These are phyloP conservation scores for Heimioporus sp. DNA, from an alignment of 768 basidiomycete genomes.

Conservation along the genomic window DNA sequence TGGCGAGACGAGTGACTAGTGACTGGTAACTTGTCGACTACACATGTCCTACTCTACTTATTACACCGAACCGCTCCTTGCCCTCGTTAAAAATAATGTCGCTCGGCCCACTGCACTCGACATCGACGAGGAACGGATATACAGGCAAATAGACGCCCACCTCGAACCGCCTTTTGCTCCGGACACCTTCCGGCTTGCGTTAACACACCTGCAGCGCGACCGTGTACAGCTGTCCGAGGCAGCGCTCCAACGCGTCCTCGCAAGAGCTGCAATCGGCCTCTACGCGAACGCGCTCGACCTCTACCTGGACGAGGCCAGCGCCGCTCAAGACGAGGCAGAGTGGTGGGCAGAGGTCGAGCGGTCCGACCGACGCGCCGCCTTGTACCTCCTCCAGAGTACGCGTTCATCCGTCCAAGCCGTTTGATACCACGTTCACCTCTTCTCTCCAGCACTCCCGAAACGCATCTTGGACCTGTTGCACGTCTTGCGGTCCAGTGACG, in stretches of 20 bases:
- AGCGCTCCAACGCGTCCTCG: constrained; percentile 37
- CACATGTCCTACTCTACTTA: constrained; percentile 24
- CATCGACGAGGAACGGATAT: constrained; percentile 6
- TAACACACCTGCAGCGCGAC: constrained; percentile 17
- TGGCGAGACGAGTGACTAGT: constrained; percentile 65
- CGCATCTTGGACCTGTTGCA: constrained; percentile 34
- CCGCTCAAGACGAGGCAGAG: constrained; percentile 72
- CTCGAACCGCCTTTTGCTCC: constrained; percentile 21
- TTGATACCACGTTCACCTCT: constrained; percentile 1
- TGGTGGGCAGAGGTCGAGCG: constrained; percentile 82
- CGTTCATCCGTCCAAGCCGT: constrained; percentile 1
- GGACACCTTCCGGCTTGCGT: constrained; percentile 14
- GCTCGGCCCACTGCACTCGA: constrained; percentile 8
- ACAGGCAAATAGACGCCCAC: constrained; percentile 13
- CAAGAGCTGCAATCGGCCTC: constrained; percentile 51
- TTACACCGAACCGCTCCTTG: constrained; percentile 25
- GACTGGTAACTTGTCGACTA: constrained; percentile 8
- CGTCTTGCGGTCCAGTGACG: constrained; percentile 40
- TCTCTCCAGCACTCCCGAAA: constrained; percentile 24
- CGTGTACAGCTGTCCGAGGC: constrained; percentile 3
- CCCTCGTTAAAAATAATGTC: constrained; percentile 4
- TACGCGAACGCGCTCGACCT: constrained; percentile 66
- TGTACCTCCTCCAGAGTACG: constrained; percentile 81
- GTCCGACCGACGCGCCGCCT: constrained; percentile 51
- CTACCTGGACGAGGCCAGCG: constrained; percentile 63